A percentile compares a stretch with the other conserved stretches of the same genome.
Evolutionary conservation across 257 asterid genomes (phyloP).

Genomic region (Solanum pimpinellifolium): DNA sequence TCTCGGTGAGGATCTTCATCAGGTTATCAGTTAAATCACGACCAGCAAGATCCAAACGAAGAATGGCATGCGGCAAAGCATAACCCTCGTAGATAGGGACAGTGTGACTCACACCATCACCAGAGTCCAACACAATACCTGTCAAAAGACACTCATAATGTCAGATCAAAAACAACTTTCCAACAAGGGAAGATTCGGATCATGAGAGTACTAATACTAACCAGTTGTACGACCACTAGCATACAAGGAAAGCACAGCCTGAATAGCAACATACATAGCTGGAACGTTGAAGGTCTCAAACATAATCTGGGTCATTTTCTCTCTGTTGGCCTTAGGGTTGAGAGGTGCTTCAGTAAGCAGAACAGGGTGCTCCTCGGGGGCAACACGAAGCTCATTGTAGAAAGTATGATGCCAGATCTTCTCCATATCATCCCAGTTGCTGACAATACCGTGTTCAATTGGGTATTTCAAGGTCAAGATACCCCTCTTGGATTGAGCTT

Average conservation of each 20-base stretch:
- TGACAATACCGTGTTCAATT: constrained; percentile 40
- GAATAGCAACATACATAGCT: constrained; percentile 48
- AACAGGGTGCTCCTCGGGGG: constrained; percentile 43
- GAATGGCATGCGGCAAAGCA: background rate
- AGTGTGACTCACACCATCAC: constrained; percentile 4
- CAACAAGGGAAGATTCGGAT: background rate
- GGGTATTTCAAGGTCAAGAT: constrained; percentile 42
- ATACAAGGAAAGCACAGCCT: constrained; percentile 39
- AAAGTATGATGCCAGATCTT: constrained; percentile 49
- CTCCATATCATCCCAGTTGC: constrained; percentile 52
- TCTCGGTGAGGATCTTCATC: constrained; percentile 3
- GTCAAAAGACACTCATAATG: background rate
- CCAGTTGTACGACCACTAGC: constrained; percentile 54
- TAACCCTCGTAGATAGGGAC: background rate
- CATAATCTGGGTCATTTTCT: constrained; percentile 49
- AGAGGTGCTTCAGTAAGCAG: constrained; percentile 48
- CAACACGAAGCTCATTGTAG: constrained; percentile 48
- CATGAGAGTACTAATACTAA: background rate
- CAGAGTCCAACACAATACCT: constrained; percentile 3
- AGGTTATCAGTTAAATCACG: background rate
- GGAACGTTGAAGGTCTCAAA: constrained; percentile 42
- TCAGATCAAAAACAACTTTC: background rate
- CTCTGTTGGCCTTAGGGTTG: constrained; percentile 45
- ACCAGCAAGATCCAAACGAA: background rate
- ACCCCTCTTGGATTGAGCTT: constrained; percentile 47